Conservation (phyloP, 192 early-diverging fungal species). For the Coemansia sp. region DNA sequence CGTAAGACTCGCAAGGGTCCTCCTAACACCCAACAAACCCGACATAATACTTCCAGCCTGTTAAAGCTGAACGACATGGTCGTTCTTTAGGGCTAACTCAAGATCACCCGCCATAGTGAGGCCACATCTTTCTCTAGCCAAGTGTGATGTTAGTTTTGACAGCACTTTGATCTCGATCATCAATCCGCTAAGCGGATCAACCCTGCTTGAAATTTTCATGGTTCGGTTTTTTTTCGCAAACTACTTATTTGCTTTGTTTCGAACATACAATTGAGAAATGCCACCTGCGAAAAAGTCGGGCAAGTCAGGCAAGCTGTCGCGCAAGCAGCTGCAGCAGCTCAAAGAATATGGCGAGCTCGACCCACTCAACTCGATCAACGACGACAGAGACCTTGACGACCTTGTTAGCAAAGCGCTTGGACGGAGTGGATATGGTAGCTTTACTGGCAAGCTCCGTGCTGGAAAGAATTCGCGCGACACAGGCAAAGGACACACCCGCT, state of each 20-base stretch:
- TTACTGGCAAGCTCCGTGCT: conserved; percentile 17
- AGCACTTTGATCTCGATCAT: not conserved
- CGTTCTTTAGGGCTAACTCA: no score
- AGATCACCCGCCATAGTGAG: no score
- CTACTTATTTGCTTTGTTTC: not conserved
- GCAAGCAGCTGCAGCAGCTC: conserved; percentile 57
- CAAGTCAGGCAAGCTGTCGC: conserved; percentile 38
- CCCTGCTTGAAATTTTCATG: not conserved
- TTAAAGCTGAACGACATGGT: no score
- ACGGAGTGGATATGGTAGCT: conserved; percentile 30
- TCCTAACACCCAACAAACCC: no score
- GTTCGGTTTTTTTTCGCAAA: not conserved
- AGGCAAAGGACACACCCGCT: not conserved
- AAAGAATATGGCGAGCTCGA: conserved; percentile 73
- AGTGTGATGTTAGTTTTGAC: not conserved
- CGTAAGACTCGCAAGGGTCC: no score
- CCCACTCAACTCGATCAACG: conserved; percentile 31
- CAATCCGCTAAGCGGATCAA: not conserved
- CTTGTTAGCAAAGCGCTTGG: conserved; percentile 50
- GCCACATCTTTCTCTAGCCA: no score
- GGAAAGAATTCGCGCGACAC: not conserved
- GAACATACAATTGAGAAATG: conserved; percentile 19
- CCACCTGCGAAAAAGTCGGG: conserved; percentile 46
- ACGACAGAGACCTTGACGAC: conserved; percentile 43
- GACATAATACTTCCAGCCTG: no score